Evolutionary conservation across 306 rosid genomes (phyloP), one percentile per base, ranked within the genome.

Genomic region (Dalbergia oliveri): DNA sequence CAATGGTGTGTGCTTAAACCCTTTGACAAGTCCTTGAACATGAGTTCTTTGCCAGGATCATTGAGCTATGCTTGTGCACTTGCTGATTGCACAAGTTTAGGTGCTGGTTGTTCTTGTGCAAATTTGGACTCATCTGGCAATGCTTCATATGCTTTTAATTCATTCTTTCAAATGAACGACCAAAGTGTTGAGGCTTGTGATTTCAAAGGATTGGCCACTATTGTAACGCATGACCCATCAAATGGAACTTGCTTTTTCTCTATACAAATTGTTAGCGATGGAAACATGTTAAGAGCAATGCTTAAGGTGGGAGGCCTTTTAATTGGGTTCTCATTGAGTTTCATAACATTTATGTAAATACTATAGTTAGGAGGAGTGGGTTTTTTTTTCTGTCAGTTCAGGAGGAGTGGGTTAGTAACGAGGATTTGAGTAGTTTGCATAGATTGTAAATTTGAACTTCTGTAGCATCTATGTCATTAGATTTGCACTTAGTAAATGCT

Each of bases 81-180:
- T 4, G 81, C 93, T 10, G 98, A 94, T 65, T 94, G 97, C 62
- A 87, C 93, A 3, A 79, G 87, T 66, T 72, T 93, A 63, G 83
- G 86, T 8, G 0, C 0, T 9, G 85, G 77, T 63, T 68, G 83
- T 4, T 85, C 94, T 2, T 94, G 99, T 75, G 23, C 1, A 41
- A 18, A 69, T 47, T 73, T 91, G 87, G 74, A 65, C 23, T 0
- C 0, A 1, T 3, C 1, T 7, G 91, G 83, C 0, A 83, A 73
- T 23, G 68, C 75, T 11, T 90, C 97, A 0, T 94, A 81, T 83
- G 95, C 97, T 63, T 94, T 82, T 58, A 94, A 93, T 6, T 89
- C 88, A 49, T 88, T 45, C 47, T 94, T 58, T 76, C 98, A 92
- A 79, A 73, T 72, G n/a, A 86, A 69, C 3, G 92, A 90, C 47